Conservation (phyloP, 148 eudicot species). For the Rhododendron kiyosumense region DNA sequence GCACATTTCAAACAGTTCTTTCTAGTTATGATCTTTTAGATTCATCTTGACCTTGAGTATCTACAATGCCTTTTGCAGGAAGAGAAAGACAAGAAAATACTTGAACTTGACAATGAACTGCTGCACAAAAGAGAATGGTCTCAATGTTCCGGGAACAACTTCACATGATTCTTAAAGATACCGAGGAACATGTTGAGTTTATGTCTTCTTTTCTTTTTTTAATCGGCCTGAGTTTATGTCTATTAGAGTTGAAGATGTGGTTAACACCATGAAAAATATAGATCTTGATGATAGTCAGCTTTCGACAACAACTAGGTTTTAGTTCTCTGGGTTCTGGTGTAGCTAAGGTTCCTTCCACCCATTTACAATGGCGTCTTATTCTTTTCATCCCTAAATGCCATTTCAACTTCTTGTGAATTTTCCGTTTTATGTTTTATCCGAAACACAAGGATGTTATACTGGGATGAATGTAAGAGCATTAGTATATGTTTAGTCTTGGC, state of each 20-base stretch:
- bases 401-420: not conserved
- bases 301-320: not conserved
- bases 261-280: constrained; percentile 7
- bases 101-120: constrained; percentile 6
- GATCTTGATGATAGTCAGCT: not conserved
- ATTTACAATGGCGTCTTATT: not conserved
- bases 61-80: constrained; percentile 5
- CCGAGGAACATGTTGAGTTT: constrained; percentile 3
- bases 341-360: not conserved
- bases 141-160: constrained; percentile 3
- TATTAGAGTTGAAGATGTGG: constrained; percentile 9
- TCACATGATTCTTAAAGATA: not conserved
- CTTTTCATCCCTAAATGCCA: not conserved
- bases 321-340: no score
- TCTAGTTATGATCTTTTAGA: not conserved
- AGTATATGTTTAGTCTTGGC: no score
- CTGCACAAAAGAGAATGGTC: constrained; percentile 11
- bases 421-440: no score
- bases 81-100: constrained; percentile 14
- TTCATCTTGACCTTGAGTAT: no score
- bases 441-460: no score
- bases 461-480: no score
- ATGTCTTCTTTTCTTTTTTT: no score
- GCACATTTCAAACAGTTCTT: not conserved
- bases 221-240: not conserved